Evolutionary conservation across 257 asterid genomes (phyloP).

Genomic region (Gentiana macrophylla): DNA sequence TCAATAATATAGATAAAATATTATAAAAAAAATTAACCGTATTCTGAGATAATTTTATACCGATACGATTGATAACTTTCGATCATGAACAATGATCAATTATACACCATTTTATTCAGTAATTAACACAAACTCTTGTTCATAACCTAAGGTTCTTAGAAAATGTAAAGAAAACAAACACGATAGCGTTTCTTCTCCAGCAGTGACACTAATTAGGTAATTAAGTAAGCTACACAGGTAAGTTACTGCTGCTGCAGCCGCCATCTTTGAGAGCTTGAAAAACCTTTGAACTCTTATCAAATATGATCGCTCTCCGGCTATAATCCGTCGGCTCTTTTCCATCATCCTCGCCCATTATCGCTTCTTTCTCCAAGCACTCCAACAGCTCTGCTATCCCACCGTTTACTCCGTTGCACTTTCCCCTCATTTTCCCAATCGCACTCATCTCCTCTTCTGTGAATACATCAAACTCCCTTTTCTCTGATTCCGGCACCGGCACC

Average conservation of each 20-base stretch:
- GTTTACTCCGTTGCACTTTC: slow-evolving; percentile 26
- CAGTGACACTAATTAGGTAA: too few relatives aligned
- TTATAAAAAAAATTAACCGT: too few relatives aligned
- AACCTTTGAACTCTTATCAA: slow-evolving; percentile 50
- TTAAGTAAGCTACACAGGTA: too few relatives aligned
- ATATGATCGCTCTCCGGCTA: slow-evolving; percentile 61
- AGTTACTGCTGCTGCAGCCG: not conserved
- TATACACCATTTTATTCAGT: too few relatives aligned
- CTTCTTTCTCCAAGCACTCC: slow-evolving; percentile 83
- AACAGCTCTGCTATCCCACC: slow-evolving; percentile 44
- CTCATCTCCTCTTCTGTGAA: slow-evolving; percentile 28
- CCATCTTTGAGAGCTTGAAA: slow-evolving; percentile 62
- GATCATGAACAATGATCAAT: too few relatives aligned
- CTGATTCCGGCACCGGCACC: slow-evolving; percentile 14
- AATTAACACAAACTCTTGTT: too few relatives aligned
- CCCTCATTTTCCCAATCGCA: slow-evolving; percentile 19
- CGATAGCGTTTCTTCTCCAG: too few relatives aligned
- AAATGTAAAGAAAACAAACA: too few relatives aligned
- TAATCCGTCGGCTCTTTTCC: slow-evolving; percentile 72
- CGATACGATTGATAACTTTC: too few relatives aligned
- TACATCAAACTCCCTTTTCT: slow-evolving; percentile 2
- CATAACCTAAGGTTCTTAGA: too few relatives aligned
- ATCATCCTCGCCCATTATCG: slow-evolving; percentile 77
- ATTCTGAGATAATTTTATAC: too few relatives aligned
- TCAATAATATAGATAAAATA: too few relatives aligned